phyloP scores from a whole-genome alignment of 2,329 filamentous ascomycete species.

The Alternaria atra region DNA sequence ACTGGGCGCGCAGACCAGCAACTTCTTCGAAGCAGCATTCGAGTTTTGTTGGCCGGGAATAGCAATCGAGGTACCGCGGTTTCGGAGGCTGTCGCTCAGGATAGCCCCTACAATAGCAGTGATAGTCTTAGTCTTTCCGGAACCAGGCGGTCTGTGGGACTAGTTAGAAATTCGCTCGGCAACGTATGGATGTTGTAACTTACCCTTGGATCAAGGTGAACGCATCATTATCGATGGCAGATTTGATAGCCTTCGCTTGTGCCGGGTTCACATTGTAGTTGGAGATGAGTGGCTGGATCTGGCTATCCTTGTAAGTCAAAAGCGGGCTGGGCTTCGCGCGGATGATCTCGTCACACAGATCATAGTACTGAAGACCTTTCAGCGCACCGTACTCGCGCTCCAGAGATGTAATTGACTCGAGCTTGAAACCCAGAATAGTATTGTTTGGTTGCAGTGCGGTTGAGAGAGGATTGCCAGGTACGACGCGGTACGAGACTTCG shows the following conservation, averaged over 20 bases:
- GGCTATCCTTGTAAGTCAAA: conserved; percentile 79
- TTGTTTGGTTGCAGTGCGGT: conserved; percentile 73
- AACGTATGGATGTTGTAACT: conserved; percentile 10
- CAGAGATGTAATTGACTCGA: conserved; percentile 92
- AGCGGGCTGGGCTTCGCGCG: conserved; percentile 90
- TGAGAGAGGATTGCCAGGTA: conserved; percentile 70
- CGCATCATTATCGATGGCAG: conserved; percentile 92
- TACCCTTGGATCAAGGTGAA: conserved; percentile 95
- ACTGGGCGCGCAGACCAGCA: conserved; percentile 96
- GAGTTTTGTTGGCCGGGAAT: conserved; percentile 48
- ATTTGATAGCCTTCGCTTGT: conserved; percentile 90
- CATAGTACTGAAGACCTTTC: conserved; percentile 91
- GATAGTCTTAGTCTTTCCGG: conserved; percentile 98
- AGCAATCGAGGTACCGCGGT: conserved; percentile 57
- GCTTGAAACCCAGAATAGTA: conserved; percentile 77
- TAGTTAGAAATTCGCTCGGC: conserved; percentile 27
- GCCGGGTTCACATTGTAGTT: conserved; percentile 88
- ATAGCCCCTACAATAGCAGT: conserved; percentile 93
- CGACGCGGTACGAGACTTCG: conserved; percentile 87
- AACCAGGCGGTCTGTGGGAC: conserved; percentile 78
- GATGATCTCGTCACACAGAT: conserved; percentile 91
- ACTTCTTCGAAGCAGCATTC: conserved; percentile 73
- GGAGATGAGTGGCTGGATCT: conserved; percentile 71
- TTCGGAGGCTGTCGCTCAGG: conserved; percentile 67
- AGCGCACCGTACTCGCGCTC: conserved; percentile 95